Base-by-base conservation (phyloP, 1,284 basidiomycete species). In the Apiotrichum porosum region DNA sequence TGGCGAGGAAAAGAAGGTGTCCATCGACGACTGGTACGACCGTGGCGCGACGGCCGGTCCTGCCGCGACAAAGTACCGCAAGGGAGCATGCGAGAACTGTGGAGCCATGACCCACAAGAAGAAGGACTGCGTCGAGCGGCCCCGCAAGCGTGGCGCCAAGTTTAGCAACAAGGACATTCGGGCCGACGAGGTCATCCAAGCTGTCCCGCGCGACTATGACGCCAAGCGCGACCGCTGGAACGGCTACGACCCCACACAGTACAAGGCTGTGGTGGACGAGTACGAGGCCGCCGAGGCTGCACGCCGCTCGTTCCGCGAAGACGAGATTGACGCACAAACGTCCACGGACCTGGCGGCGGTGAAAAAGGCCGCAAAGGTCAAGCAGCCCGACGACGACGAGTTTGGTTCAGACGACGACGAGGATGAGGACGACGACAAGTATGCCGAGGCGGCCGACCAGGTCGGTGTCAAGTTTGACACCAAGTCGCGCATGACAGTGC, bases 191-290 rank as follows among this genome's bases (percentile, higher is more conserved):
- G 72, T 92, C 21, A 75, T 94, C 40, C 86, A 92, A 69, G 81
- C 88, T 1, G 78, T 92, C 17, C 76, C 82, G 30, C 71, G 78
- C n/a, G 90, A 88, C 15, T 99, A 91, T 63, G 94, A 88, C 62
- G 89, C 90, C 36, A 99, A 99, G 76, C 81, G 95, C 36, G 95
- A 99, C 71, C 76, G 95, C 47, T 99, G 95, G 93, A 97, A 97
- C 71, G 95, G 95, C 4, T 98, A 98, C 71, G 92, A 98, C 68
- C 81, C 91, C 5, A 74, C 84, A 5, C 84, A 87, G 66, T 89
- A 97, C 73, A 84, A 83, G 64, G 79, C 75, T 56, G 83, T 97
- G 19, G 89, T 97, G 61, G 88, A 94, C 13, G 93, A 97, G 73
- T 95, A 97, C 68, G 86, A 86, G 42, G 92, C 93, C 14, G 76